A percentile compares a stretch with the other conserved stretches of the same genome.
Evolutionary conservation across 257 asterid genomes (phyloP).

Genomic region (Solanum pennellii): DNA sequence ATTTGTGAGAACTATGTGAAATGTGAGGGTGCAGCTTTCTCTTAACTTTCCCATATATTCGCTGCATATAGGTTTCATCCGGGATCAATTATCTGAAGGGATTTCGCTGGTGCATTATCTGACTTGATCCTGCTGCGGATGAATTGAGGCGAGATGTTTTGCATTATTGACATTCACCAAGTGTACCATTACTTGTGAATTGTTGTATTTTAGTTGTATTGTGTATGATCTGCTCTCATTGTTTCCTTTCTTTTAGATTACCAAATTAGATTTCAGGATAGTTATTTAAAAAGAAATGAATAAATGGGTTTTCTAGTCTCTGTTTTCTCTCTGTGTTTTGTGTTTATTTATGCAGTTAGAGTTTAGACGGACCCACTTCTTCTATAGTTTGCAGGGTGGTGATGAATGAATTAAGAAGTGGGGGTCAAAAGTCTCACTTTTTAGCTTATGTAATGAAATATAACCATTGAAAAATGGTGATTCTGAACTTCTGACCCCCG

Average conservation of each 20-base stretch:
- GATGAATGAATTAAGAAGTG: background rate
- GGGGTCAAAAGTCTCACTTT: background rate
- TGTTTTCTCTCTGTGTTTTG: background rate
- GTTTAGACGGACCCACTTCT: background rate
- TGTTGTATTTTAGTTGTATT: background rate
- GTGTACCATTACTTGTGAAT: background rate
- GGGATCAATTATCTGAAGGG: background rate
- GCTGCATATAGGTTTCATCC: background rate
- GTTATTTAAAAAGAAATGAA: background rate
- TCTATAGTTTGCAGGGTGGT: background rate
- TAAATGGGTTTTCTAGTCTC: background rate
- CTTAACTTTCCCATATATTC: background rate
- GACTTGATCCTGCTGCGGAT: background rate
- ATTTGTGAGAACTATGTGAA: background rate
- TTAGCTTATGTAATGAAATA: background rate
- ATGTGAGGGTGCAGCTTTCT: background rate
- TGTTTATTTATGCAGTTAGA: background rate
- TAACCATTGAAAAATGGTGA: background rate
- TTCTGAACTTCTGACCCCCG: background rate
- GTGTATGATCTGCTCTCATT: background rate
- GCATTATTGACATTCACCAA: background rate
- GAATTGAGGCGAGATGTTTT: background rate
- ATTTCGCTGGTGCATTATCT: background rate
- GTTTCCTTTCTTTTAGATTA: background rate
- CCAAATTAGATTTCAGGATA: background rate